Percentiles rank a stretch among this genome's conserved stretches.
Conservation (phyloP, 768 basidiomycete species). For the Trametes cubensis region DNA sequence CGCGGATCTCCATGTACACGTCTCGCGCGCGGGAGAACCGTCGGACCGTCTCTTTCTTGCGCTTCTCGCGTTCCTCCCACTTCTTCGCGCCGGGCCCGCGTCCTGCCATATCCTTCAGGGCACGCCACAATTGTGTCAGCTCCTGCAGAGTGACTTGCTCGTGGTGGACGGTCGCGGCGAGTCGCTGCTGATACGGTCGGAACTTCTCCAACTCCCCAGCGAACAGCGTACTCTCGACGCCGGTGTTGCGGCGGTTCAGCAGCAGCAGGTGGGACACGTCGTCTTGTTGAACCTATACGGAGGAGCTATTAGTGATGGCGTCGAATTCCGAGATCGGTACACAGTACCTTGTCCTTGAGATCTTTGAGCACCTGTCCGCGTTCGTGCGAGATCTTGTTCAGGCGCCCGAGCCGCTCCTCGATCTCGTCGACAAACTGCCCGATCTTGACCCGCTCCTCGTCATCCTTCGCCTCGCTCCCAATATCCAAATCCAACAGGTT, state of each 20-base stretch:
- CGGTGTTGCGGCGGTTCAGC: constrained; percentile 82
- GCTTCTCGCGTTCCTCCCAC: constrained; percentile 82
- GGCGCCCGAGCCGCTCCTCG: constrained; percentile 72
- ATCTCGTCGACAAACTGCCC: constrained; percentile 68
- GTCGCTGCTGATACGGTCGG: constrained; percentile 82
- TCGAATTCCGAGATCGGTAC: too few species aligned
- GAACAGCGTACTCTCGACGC: constrained; percentile 86
- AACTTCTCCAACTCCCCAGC: constrained; percentile 96
- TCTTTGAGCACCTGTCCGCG: constrained; percentile 87
- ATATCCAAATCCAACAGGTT: constrained; percentile 77
- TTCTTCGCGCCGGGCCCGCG: constrained; percentile 76
- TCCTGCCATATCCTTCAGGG: constrained; percentile 70
- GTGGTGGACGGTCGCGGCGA: constrained; percentile 75
- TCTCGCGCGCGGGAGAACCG: constrained; percentile 79
- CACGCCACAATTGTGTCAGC: constrained; percentile 71
- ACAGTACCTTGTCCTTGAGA: constrained; percentile 89
- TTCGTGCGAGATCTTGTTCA: constrained; percentile 85
- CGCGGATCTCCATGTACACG: constrained; percentile 83
- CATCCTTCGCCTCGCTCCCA: constrained; percentile 58
- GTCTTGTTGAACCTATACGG: constrained; percentile 96
- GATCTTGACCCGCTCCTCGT: constrained; percentile 70
- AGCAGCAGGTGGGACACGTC: constrained; percentile 95
- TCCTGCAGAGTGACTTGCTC: constrained; percentile 78
- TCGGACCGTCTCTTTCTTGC: constrained; percentile 72
- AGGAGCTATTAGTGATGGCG: too few species aligned